phyloP scores from a whole-genome alignment of 192 early-diverging fungal species.

The Obelidium mucronatum region DNA sequence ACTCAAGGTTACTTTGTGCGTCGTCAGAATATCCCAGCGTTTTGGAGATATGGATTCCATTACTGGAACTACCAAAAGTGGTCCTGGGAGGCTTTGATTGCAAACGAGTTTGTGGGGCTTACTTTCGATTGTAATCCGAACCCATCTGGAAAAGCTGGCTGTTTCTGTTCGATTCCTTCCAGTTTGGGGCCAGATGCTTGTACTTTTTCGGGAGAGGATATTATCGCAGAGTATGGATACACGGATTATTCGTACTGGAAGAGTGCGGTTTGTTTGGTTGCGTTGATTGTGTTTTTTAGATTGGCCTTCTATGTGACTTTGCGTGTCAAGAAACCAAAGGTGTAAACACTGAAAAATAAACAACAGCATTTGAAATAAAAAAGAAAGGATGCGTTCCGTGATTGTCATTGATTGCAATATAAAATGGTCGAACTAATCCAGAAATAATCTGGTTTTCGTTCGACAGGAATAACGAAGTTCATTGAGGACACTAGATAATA shows the following conservation, averaged over 20 bases:
- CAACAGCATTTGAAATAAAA: neutral
- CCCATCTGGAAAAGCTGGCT: neutral
- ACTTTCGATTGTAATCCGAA: conserved; percentile 19
- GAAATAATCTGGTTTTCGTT: too few species aligned
- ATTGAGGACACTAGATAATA: too few species aligned
- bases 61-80: conserved; percentile 46
- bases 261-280: conserved; percentile 24
- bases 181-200: conserved; percentile 14
- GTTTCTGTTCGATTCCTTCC: conserved; percentile 20
- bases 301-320: conserved; percentile 21
- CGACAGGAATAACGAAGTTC: too few species aligned
- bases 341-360: too few species aligned
- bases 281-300: conserved; percentile 26
- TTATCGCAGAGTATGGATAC: conserved; percentile 22
- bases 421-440: too few species aligned
- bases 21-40: conserved; percentile 32
- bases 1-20: conserved; percentile 45
- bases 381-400: too few species aligned
- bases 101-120: conserved; percentile 33
- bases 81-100: conserved; percentile 29
- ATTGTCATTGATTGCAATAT: too few species aligned
- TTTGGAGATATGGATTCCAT: conserved; percentile 42
- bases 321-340: conserved; percentile 27
- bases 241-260: conserved; percentile 12
- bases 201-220: conserved; percentile 29